Percentiles rank a stretch among this genome's conserved stretches.
These are phyloP conservation scores for Colletotrichum cordylinicola DNA, from an alignment of 2,329 filamentous ascomycete genomes.

Conservation along the genomic window DNA sequence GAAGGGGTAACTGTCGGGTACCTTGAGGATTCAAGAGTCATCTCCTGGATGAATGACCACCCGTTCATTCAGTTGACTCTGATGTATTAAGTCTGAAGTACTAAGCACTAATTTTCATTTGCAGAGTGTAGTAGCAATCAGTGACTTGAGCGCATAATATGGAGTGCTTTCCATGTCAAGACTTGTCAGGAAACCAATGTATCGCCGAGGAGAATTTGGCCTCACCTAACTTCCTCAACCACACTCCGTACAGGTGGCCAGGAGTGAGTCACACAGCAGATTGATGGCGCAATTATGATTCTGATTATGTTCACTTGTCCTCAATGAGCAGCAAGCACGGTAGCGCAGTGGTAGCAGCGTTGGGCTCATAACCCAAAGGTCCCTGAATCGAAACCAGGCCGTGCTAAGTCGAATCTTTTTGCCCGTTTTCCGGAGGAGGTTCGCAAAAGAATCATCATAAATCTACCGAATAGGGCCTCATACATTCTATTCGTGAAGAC, in stretches of 20 bases:
- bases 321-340: not conserved
- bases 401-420: not conserved
- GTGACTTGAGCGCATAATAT: rapidly evolving
- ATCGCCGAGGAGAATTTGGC: not conserved
- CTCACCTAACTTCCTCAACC: not conserved
- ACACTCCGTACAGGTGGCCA: not conserved
- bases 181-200: not conserved
- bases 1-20: not conserved
- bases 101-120: not conserved
- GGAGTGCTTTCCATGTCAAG: not conserved
- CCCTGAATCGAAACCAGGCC: not conserved
- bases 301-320: not conserved
- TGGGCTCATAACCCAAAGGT: not conserved
- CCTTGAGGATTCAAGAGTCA: not conserved
- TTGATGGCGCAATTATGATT: not conserved
- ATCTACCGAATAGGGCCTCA: not conserved
- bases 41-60: not conserved
- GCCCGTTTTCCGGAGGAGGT: not conserved
- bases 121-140: not conserved
- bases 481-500: not conserved
- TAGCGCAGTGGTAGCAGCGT: not conserved
- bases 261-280: not conserved
- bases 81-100: rapidly evolving
- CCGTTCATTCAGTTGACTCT: not conserved
- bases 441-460: not conserved